Percentiles rank a stretch among this genome's conserved stretches.
phyloP scores from a whole-genome alignment of 148 eudicot species.

The Arbutus unedo region DNA sequence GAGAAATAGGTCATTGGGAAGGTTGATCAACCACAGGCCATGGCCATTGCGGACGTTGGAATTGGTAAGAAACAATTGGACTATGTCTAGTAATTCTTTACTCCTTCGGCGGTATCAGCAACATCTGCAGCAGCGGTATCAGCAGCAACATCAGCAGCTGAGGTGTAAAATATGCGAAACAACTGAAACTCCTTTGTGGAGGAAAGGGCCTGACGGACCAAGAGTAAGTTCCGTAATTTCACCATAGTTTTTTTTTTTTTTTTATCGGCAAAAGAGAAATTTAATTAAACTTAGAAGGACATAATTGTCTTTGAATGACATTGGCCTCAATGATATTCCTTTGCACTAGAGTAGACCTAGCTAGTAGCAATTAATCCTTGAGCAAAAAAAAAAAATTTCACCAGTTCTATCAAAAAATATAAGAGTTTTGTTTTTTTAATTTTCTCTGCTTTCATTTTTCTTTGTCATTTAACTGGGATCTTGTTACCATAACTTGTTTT shows the following conservation, averaged over 20 bases:
- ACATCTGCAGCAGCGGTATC: not conserved
- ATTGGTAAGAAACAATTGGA: not conserved
- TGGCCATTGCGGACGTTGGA: not conserved
- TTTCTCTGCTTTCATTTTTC: not conserved
- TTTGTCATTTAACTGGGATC: not conserved
- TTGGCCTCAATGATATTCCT: no score
- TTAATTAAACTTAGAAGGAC: no score
- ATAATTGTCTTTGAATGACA: no score
- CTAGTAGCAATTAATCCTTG: no score
- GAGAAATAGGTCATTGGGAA: not conserved
- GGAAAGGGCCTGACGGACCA: constrained; percentile 12
- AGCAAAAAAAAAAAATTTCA: no score
- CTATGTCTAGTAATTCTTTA: not conserved
- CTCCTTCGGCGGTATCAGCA: not conserved
- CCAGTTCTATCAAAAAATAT: no score
- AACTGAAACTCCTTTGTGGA: not conserved
- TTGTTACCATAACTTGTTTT: not conserved
- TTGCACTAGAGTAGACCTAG: no score
- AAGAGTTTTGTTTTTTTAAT: not conserved
- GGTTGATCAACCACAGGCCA: not conserved
- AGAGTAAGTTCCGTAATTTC: not conserved
- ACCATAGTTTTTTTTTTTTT: no score
- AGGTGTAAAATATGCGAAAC: not conserved
- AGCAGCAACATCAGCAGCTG: not conserved
- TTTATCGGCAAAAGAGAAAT: no score